These are phyloP conservation scores for Amesomyces nigricolor DNA, from an alignment of 2,329 filamentous ascomycete species.

Conservation along the genomic window DNA sequence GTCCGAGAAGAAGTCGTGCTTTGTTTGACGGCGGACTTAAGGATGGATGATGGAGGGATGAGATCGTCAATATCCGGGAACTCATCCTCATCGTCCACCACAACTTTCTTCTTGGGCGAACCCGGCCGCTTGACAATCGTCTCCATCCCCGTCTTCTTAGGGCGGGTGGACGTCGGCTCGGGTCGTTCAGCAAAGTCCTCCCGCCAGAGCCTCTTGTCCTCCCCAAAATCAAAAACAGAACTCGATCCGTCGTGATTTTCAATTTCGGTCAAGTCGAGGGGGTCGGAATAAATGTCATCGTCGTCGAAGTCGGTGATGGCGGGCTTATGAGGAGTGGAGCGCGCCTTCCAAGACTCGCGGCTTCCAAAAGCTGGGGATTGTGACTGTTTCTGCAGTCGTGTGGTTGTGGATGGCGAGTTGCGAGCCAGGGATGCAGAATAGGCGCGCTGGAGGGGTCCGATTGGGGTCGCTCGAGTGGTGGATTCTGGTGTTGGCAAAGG, in stretches of 20 bases:
- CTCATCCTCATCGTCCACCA: constrained; percentile 36
- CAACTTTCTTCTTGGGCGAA: neutral
- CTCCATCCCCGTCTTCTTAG: constrained; percentile 49
- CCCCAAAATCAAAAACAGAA: constrained; percentile 32
- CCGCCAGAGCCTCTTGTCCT: constrained; percentile 39
- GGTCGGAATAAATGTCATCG: constrained; percentile 26
- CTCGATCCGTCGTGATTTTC: constrained; percentile 21
- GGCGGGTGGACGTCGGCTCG: constrained; percentile 35
- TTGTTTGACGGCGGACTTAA: constrained; percentile 20
- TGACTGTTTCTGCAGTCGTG: constrained; percentile 19
- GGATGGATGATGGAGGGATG: constrained; percentile 23
- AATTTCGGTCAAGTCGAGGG: constrained; percentile 23
- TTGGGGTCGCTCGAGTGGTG: constrained; percentile 27
- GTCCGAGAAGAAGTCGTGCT: constrained; percentile 1
- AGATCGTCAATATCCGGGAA: constrained; percentile 50
- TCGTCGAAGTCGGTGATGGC: neutral
- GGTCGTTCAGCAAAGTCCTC: constrained; percentile 38
- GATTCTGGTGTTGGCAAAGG: constrained; percentile 40
- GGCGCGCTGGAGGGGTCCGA: constrained; percentile 31
- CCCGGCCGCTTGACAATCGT: constrained; percentile 37
- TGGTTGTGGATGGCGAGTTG: constrained; percentile 16
- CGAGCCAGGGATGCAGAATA: constrained; percentile 33
- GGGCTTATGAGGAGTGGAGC: constrained; percentile 7
- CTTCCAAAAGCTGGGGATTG: constrained; percentile 5
- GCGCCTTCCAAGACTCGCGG: neutral